phyloP scores from a whole-genome alignment of 768 basidiomycete species.

The Tricholoma terreum region DNA sequence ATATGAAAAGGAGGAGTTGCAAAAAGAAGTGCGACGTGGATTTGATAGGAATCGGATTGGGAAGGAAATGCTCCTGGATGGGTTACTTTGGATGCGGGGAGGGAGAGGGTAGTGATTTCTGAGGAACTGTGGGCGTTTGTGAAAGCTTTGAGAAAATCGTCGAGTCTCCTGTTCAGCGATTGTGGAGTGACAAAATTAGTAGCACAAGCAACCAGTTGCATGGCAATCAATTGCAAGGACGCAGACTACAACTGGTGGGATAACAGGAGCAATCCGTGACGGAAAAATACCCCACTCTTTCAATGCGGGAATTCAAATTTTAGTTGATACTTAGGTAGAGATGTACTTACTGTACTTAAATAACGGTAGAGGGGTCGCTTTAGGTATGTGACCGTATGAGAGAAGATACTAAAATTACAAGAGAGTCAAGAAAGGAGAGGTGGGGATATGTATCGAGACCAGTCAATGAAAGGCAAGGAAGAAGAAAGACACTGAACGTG shows the following conservation, averaged over 20 bases:
- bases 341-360: too few relatives aligned
- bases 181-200: constrained; percentile 43
- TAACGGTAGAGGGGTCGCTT: too few relatives aligned
- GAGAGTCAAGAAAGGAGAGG: constrained; percentile 8
- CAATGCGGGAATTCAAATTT: too few relatives aligned
- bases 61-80: constrained; percentile 39
- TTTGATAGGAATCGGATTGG: constrained; percentile 63
- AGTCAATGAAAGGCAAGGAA: neutral
- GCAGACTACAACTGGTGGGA: too few relatives aligned
- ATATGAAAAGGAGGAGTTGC: constrained; percentile 81
- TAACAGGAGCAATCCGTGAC: too few relatives aligned
- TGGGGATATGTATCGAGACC: neutral
- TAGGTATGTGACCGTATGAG: neutral
- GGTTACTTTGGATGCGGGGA: constrained; percentile 60
- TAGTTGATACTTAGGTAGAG: too few relatives aligned
- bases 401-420: constrained; percentile 13
- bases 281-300: too few relatives aligned
- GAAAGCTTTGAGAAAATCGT: constrained; percentile 39
- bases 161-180: constrained; percentile 38
- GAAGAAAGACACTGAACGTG: neutral
- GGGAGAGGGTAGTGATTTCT: constrained; percentile 45
- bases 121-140: constrained; percentile 55
- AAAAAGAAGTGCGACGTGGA: constrained; percentile 55
- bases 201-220: too few relatives aligned
- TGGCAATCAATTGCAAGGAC: too few relatives aligned